These are phyloP conservation scores for Aspergillus quadricinctus DNA, from an alignment of 2,329 filamentous ascomycete genomes.

Conservation along the genomic window DNA sequence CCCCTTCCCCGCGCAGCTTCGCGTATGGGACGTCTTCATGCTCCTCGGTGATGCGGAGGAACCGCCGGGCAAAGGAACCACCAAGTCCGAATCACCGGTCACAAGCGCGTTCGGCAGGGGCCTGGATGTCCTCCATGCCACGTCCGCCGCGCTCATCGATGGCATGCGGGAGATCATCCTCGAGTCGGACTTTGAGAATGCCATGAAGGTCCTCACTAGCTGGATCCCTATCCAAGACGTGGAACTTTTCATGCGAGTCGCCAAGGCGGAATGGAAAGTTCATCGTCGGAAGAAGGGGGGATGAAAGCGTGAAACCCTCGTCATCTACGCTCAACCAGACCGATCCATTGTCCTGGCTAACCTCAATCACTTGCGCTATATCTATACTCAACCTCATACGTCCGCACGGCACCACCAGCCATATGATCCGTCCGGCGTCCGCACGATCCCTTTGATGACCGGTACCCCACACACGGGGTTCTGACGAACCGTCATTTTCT, in stretches of 20 bases:
- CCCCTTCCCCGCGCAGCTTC: constrained; percentile 86
- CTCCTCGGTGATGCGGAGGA: constrained; percentile 74
- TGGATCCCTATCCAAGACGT: constrained; percentile 94
- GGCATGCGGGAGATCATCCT: constrained; percentile 83
- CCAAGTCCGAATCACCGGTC: constrained; percentile 16
- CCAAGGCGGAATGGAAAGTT: constrained; percentile 79
- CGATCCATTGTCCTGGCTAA: background rate
- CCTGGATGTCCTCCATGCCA: constrained; percentile 84
- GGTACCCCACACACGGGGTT: background rate
- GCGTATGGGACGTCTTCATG: constrained; percentile 98
- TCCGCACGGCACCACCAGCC: background rate
- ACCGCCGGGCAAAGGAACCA: constrained; percentile 22
- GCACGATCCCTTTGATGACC: background rate
- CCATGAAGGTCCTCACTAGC: constrained; percentile 93
- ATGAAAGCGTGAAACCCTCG: background rate
- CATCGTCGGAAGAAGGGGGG: constrained; percentile 46
- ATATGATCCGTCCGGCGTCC: background rate
- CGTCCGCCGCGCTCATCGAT: constrained; percentile 83
- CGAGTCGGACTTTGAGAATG: constrained; percentile 93
- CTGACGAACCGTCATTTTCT: background rate
- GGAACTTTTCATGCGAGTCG: constrained; percentile 86
- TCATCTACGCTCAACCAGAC: background rate
- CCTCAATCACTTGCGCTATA: background rate
- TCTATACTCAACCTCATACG: background rate
- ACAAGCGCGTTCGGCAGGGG: constrained; percentile 54